Percentiles rank a stretch among this genome's conserved stretches.
phyloP scores from a whole-genome alignment of 805 yeast species.

The Cyberlindnera veronae region DNA sequence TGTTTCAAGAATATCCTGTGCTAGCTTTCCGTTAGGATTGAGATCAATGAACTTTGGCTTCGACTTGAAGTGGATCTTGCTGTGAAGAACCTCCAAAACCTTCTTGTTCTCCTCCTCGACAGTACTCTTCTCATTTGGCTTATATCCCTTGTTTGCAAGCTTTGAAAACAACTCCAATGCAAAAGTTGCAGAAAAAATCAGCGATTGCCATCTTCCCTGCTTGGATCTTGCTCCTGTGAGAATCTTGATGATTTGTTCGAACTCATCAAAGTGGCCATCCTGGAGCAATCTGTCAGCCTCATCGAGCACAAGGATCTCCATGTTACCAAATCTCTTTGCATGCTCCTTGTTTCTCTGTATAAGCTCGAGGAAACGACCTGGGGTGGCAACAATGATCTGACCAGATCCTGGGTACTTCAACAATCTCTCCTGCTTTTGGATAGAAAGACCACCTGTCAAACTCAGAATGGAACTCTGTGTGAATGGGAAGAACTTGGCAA shows the following conservation, averaged over 20 bases:
- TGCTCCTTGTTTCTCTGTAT: constrained; percentile 53
- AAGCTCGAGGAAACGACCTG: constrained; percentile 88
- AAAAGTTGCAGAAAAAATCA: constrained; percentile 95
- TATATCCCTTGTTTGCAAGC: constrained; percentile 41
- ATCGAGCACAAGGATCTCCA: constrained; percentile 68
- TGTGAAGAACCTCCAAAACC: constrained; percentile 59
- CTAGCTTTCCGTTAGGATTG: constrained; percentile 79
- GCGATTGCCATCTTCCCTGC: constrained; percentile 64
- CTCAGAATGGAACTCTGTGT: constrained; percentile 59
- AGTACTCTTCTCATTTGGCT: constrained; percentile 26
- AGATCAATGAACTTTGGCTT: constrained; percentile 76
- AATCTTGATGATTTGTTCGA: constrained; percentile 73
- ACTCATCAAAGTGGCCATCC: constrained; percentile 94
- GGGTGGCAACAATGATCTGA: constrained; percentile 82
- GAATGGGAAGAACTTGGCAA: constrained; percentile 51
- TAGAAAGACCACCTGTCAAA: constrained; percentile 92
- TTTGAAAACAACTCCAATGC: constrained; percentile 78
- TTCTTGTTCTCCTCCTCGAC: constrained; percentile 45
- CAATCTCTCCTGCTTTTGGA: constrained; percentile 87
- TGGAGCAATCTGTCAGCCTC: constrained; percentile 95
- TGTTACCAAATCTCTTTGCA: constrained; percentile 38
- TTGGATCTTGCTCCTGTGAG: constrained; percentile 49
- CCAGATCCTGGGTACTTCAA: constrained; percentile 66
- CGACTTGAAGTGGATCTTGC: constrained; percentile 68
- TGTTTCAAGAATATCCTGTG: constrained; percentile 75